Conservation (phyloP, 1,284 basidiomycete species). For the Anthracocystis setariae region DNA sequence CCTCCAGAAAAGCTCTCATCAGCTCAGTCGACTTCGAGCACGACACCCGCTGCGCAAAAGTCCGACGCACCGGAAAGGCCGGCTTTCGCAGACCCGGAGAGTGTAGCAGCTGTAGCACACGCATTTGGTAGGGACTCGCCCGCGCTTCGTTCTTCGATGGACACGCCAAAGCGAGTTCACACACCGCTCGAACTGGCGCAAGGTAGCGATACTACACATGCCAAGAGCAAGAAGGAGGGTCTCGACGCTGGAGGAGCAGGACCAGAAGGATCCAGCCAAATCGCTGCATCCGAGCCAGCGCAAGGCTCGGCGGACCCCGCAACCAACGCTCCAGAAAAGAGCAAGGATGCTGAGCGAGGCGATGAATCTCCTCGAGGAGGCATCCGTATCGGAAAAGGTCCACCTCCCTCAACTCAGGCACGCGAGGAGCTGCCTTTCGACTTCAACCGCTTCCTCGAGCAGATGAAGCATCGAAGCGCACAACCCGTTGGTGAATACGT, state of each 20-base stretch:
- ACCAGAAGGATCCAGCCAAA: constrained; percentile 1
- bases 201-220: neutral
- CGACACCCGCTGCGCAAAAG: constrained; percentile 12
- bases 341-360: neutral
- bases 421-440: constrained; percentile 64
- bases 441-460: constrained; percentile 67
- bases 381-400: constrained; percentile 57
- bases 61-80: constrained; percentile 6
- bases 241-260: neutral
- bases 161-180: constrained; percentile 20
- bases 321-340: constrained; percentile 1
- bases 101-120: constrained; percentile 52
- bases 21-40: neutral
- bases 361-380: constrained; percentile 17
- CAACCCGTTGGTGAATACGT: constrained; percentile 66
- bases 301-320: constrained; percentile 1
- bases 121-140: constrained; percentile 50
- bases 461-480: constrained; percentile 66
- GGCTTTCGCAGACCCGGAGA: constrained; percentile 42
- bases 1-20: constrained; percentile 8
- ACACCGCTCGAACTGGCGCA: constrained; percentile 12
- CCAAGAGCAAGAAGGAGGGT: constrained; percentile 3
- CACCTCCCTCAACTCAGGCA: constrained; percentile 50
- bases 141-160: constrained; percentile 25
- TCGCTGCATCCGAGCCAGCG: neutral